A percentile compares a stretch with the other conserved stretches of the same genome.
phyloP scores from a whole-genome alignment of 106 monocot species.

The Dendrobium officinale region DNA sequence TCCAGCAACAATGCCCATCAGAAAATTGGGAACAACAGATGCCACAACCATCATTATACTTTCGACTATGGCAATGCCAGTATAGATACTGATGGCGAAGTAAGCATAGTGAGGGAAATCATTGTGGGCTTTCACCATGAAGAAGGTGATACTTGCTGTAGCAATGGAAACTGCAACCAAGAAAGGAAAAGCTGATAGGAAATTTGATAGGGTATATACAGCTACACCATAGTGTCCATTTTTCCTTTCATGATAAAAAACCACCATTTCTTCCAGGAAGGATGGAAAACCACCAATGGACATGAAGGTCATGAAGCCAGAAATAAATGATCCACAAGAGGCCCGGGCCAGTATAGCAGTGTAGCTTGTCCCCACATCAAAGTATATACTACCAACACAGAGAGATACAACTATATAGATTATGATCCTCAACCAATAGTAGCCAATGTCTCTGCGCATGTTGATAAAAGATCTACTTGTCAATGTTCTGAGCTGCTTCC shows the following conservation, averaged over 20 bases:
- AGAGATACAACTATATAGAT: slow-evolving; percentile 65
- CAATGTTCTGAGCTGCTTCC: slow-evolving; percentile 66
- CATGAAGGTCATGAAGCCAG: slow-evolving; percentile 98
- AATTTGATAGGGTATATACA: slow-evolving; percentile 68
- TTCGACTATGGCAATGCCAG: slow-evolving; percentile 63
- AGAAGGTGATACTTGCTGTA: slow-evolving; percentile 49
- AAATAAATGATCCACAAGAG: slow-evolving; percentile 64
- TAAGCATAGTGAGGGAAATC: slow-evolving; percentile 51
- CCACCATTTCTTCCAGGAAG: slow-evolving; percentile 85
- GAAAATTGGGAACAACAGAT: slow-evolving; percentile 71
- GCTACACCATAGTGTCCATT: slow-evolving; percentile 90
- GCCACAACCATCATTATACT: slow-evolving; percentile 96
- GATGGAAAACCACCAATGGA: slow-evolving; percentile 95
- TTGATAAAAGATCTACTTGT: slow-evolving; percentile 67
- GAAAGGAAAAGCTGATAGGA: slow-evolving; percentile 78
- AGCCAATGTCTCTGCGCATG: slow-evolving; percentile 84
- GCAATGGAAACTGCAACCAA: slow-evolving; percentile 34
- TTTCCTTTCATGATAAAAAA: slow-evolving; percentile 60
- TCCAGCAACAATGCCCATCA: slow-evolving; percentile 81
- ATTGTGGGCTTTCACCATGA: slow-evolving; percentile 52
- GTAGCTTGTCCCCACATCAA: slow-evolving; percentile 67
- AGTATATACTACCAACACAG: slow-evolving; percentile 78
- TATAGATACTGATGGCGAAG: slow-evolving; percentile 53
- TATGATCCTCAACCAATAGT: slow-evolving; percentile 68
- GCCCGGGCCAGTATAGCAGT: slow-evolving; percentile 69